A percentile compares a stretch with the other conserved stretches of the same genome.
Evolutionary conservation across 306 rosid genomes (phyloP).

Genomic region (Quercus gilva): DNA sequence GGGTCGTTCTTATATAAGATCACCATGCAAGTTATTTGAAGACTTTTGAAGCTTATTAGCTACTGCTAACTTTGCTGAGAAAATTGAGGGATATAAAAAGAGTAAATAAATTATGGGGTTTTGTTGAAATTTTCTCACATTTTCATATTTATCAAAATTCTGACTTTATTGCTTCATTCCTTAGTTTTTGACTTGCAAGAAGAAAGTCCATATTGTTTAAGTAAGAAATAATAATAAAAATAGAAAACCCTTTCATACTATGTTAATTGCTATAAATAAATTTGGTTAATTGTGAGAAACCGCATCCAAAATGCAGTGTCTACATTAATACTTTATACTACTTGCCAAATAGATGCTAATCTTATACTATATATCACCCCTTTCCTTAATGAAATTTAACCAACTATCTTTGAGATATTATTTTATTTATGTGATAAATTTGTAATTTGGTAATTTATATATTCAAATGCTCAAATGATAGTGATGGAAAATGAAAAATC

Average conservation of each 20-base stretch:
- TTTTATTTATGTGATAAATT: not conserved
- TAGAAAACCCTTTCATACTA: not conserved
- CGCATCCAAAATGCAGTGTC: too few species aligned
- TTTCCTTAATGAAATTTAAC: not conserved
- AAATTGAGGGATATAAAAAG: not conserved
- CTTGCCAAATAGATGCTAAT: not conserved
- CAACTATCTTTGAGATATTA: not conserved
- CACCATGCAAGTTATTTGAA: not conserved
- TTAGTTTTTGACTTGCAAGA: not conserved
- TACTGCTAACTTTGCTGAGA: not conserved
- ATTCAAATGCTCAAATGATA: constrained; percentile 25
- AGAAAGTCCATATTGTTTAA: not conserved
- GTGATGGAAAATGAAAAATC: constrained; percentile 52
- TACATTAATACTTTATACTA: not conserved
- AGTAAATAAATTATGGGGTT: not conserved
- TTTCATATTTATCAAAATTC: not conserved
- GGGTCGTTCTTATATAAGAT: not conserved
- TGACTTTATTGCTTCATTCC: not conserved
- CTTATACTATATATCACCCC: not conserved
- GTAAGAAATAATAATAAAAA: too few species aligned
- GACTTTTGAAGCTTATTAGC: not conserved
- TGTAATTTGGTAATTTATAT: not conserved
- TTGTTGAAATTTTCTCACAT: not conserved
- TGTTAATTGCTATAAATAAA: not conserved
- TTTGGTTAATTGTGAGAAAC: not conserved